Evolutionary conservation across 2,329 filamentous ascomycete genomes (phyloP).

Genomic region (Didymella lethalis): DNA sequence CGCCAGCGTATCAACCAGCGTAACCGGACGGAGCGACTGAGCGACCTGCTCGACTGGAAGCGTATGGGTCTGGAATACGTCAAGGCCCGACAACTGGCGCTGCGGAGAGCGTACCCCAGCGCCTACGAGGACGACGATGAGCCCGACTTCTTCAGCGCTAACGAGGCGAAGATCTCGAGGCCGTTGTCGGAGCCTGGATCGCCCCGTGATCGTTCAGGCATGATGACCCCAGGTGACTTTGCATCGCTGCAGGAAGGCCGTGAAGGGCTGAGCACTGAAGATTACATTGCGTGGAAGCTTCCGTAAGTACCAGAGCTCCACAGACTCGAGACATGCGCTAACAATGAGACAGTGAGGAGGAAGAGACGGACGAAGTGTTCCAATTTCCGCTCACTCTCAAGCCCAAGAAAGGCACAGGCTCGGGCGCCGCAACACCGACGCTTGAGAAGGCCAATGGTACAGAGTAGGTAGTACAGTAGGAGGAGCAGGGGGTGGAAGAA

Average conservation of each 20-base stretch:
- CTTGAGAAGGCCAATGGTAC: conserved; percentile 41
- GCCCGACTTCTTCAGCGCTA: conserved; percentile 88
- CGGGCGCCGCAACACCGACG: conserved; percentile 44
- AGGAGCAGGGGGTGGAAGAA: not conserved
- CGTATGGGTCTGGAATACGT: conserved; percentile 99
- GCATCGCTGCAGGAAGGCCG: conserved; percentile 93
- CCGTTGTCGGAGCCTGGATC: conserved; percentile 95
- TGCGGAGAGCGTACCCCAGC: conserved; percentile 87
- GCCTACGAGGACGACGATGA: conserved; percentile 82
- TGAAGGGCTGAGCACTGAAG: conserved; percentile 92
- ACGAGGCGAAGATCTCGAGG: conserved; percentile 93
- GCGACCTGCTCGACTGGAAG: conserved; percentile 98
- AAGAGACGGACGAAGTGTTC: conserved; percentile 87
- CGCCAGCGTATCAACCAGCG: conserved; percentile 98
- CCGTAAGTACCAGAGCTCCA: conserved; percentile 73
- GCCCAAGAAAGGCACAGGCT: conserved; percentile 52
- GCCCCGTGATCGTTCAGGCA: conserved; percentile 86
- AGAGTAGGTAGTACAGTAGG: conserved; percentile 18
- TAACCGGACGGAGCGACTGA: conserved; percentile 93
- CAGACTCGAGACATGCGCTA: conserved; percentile 28
- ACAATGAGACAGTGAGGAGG: conserved; percentile 68
- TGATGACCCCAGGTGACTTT: conserved; percentile 99
- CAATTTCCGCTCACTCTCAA: conserved; percentile 73
- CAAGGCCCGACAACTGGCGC: conserved; percentile 91
- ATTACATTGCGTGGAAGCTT: conserved; percentile 97